Percentiles rank a stretch among this genome's conserved stretches.
phyloP scores from a whole-genome alignment of 441 rosid genomes.

The Euphorbia celastroides region DNA sequence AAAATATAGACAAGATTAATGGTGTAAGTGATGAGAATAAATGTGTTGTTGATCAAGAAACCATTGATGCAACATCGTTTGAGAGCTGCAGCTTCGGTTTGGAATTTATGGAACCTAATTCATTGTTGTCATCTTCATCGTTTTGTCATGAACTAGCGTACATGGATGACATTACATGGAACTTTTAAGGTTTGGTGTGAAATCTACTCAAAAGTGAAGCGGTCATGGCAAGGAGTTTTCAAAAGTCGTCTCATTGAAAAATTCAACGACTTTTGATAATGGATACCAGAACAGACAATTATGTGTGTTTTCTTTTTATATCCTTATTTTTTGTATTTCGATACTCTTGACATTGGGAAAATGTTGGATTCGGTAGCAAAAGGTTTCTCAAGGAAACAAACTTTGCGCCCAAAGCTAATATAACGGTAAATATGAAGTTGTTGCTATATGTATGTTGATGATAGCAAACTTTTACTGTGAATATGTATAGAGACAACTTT shows the following conservation, averaged over 20 bases:
- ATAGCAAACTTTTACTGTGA: too few species aligned
- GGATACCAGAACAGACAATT: too few species aligned
- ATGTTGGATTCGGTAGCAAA: neutral
- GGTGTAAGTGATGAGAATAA: neutral
- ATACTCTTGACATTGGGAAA: too few species aligned
- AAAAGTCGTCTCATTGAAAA: too few species aligned
- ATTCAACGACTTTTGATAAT: too few species aligned
- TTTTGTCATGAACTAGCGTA: slow-evolving; percentile 43
- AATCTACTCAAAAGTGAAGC: too few species aligned
- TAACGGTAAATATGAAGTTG: too few species aligned
- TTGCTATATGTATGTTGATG: too few species aligned
- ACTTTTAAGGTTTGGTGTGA: slow-evolving; percentile 32
- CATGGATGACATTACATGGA: slow-evolving; percentile 57
- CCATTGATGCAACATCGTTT: slow-evolving; percentile 30
- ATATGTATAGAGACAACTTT: too few species aligned
- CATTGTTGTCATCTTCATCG: slow-evolving; percentile 31
- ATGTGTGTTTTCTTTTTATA: too few species aligned
- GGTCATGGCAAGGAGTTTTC: too few species aligned
- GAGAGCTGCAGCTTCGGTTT: slow-evolving; percentile 41
- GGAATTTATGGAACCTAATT: slow-evolving; percentile 37
- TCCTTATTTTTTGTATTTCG: too few species aligned
- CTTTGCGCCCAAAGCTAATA: neutral
- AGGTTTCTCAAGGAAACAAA: neutral
- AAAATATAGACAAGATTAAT: slow-evolving; percentile 3
- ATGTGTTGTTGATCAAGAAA: slow-evolving; percentile 16